Conservation (phyloP, 768 basidiomycete genomes). For the Amanita thiersii region DNA sequence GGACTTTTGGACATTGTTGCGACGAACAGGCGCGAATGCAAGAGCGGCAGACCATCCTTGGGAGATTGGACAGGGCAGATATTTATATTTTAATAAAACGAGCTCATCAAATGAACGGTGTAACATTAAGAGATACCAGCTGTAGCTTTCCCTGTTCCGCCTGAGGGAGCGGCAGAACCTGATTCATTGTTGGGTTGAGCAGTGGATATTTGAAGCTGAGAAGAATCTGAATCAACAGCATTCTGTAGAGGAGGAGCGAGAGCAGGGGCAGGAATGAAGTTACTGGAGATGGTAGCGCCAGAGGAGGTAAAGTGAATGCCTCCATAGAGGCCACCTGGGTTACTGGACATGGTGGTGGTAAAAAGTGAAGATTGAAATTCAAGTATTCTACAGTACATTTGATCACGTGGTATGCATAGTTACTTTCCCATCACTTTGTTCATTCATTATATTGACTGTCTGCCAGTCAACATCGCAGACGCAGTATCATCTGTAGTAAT, state of each 20-base stretch:
- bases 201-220: constrained; percentile 7
- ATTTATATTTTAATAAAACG: constrained; percentile 51
- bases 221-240: constrained; percentile 8
- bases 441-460: constrained; percentile 25
- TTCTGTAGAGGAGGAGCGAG: constrained; percentile 14
- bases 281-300: constrained; percentile 44
- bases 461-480: too few relatives aligned
- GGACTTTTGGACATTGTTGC: constrained; percentile 46
- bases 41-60: constrained; percentile 87
- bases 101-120: constrained; percentile 37
- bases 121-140: constrained; percentile 51
- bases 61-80: constrained; percentile 15
- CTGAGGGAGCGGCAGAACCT: constrained; percentile 17
- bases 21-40: constrained; percentile 79
- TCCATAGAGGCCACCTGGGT: constrained; percentile 80
- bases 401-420: constrained; percentile 5
- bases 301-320: constrained; percentile 76
- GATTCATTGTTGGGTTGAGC: constrained; percentile 16
- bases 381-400: constrained; percentile 2
- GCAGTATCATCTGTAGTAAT: too few relatives aligned
- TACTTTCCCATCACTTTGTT: constrained; percentile 11
- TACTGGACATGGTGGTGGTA: constrained; percentile 53
- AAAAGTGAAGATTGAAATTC: constrained; percentile 11
- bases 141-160: constrained; percentile 37
- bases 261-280: constrained; percentile 21